Conservation (phyloP, 768 basidiomycete genomes). For the Suillus hirtellus region DNA sequence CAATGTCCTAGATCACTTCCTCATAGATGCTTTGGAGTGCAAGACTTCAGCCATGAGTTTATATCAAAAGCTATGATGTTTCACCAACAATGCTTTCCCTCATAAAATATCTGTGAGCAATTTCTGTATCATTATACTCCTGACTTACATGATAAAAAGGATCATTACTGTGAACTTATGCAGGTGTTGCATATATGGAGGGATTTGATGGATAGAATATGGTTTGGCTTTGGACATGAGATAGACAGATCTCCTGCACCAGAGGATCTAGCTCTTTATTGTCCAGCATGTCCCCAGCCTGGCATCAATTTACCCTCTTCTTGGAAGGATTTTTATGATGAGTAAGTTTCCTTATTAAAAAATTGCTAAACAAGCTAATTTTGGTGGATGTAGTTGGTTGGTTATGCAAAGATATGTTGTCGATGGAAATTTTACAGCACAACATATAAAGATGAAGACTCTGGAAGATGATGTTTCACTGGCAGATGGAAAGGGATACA, state of each 20-base stretch:
- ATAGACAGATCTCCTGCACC: not conserved
- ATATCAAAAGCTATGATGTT: not conserved
- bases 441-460: conserved; percentile 15
- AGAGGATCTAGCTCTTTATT: conserved; percentile 7
- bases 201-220: conserved; percentile 1
- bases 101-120: not conserved
- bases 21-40: conserved; percentile 22
- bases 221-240: conserved; percentile 5
- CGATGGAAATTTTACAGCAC: conserved; percentile 9
- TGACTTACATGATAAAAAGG: not conserved
- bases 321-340: conserved; percentile 3
- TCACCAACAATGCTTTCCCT: conserved; percentile 4
- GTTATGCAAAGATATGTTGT: conserved; percentile 6
- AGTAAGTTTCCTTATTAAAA: too few relatives aligned
- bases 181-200: not conserved
- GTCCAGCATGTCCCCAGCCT: conserved; percentile 10
- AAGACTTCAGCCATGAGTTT: conserved; percentile 9
- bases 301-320: conserved; percentile 11
- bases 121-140: not conserved
- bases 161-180: conserved; percentile 6
- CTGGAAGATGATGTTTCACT: conserved; percentile 17
- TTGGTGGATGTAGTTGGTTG: not conserved
- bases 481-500: too few relatives aligned
- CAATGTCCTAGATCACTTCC: conserved; percentile 20
- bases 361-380: too few relatives aligned